phyloP scores from a whole-genome alignment of 2,329 filamentous ascomycete genomes.

The Bipolaris sorokiniana region DNA sequence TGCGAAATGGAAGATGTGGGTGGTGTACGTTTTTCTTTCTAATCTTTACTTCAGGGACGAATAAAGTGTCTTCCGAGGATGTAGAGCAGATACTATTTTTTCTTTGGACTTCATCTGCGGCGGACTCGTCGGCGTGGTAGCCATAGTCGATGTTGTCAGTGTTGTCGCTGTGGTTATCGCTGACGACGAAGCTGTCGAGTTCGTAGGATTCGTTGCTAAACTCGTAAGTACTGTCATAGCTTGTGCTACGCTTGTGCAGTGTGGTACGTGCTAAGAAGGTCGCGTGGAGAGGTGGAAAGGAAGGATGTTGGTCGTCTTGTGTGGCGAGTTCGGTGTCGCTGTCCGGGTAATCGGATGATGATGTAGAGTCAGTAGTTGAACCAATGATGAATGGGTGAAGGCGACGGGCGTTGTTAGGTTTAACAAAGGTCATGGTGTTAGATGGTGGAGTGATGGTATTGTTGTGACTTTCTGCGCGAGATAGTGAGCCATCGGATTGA shows the following conservation, averaged over 20 bases:
- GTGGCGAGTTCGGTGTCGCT: not conserved
- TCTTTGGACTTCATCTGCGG: not conserved
- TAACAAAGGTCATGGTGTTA: not conserved
- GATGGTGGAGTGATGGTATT: not conserved
- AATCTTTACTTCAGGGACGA: not conserved
- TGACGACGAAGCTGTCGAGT: not conserved
- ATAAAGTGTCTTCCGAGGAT: not conserved
- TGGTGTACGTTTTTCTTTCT: not conserved
- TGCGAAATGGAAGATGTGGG: not conserved
- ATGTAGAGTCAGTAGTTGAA: no score
- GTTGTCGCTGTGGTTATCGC: not conserved
- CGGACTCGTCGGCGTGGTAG: not conserved
- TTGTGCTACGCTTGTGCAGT: not conserved
- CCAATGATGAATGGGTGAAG: not conserved
- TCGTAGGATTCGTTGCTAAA: not conserved
- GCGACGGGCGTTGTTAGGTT: not conserved
- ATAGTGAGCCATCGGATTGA: not conserved
- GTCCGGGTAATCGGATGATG: not conserved
- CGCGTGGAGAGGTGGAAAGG: not conserved
- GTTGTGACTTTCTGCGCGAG: not conserved
- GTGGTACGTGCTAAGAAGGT: not conserved
- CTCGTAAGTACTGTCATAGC: not conserved
- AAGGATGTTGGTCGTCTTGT: not conserved
- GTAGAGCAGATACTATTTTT: not conserved
- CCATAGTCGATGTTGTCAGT: not conserved